A percentile compares a stretch with the other conserved stretches of the same genome.
Conservation (phyloP, 148 eudicot genomes). For the Diospyros kaki region DNA sequence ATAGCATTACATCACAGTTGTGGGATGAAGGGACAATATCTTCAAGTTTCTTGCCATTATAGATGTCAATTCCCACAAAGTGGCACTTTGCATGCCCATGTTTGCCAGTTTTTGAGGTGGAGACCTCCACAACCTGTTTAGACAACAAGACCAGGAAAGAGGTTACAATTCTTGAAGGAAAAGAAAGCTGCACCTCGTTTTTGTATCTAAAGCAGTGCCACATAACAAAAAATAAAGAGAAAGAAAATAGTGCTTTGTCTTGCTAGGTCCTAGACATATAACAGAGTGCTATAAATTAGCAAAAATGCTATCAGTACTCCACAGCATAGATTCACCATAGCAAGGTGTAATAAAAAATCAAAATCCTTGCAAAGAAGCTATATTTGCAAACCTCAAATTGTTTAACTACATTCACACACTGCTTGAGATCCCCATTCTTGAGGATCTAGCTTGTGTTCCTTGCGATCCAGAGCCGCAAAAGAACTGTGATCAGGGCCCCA, state of each 20-base stretch:
- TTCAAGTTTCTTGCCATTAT: slow-evolving; percentile 45
- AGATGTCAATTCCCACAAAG: slow-evolving; percentile 51
- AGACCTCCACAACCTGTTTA: slow-evolving; percentile 55
- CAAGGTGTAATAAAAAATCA: too few relatives aligned
- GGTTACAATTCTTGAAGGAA: not conserved
- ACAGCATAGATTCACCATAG: not conserved
- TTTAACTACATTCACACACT: too few relatives aligned
- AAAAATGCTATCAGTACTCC: not conserved
- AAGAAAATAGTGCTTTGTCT: not conserved
- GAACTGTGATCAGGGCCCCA: too few relatives aligned
- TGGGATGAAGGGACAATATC: slow-evolving; percentile 47
- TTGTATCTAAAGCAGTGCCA: not conserved
- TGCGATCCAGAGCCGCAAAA: too few relatives aligned
- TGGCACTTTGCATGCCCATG: slow-evolving; percentile 58
- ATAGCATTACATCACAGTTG: slow-evolving; percentile 32
- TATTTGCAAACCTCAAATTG: too few relatives aligned
- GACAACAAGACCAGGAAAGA: not conserved
- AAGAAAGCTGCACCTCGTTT: not conserved
- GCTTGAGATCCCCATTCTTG: too few relatives aligned
- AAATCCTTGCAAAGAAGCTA: too few relatives aligned
- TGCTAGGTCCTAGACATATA: too few relatives aligned
- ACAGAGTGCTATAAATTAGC: too few relatives aligned
- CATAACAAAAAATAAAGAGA: not conserved
- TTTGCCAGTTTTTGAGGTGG: slow-evolving; percentile 61
- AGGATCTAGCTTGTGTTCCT: too few relatives aligned